A percentile compares a stretch with the other conserved stretches of the same genome.
phyloP scores from a whole-genome alignment of 2,329 filamentous ascomycete genomes.

The Neonectria punicea region DNA sequence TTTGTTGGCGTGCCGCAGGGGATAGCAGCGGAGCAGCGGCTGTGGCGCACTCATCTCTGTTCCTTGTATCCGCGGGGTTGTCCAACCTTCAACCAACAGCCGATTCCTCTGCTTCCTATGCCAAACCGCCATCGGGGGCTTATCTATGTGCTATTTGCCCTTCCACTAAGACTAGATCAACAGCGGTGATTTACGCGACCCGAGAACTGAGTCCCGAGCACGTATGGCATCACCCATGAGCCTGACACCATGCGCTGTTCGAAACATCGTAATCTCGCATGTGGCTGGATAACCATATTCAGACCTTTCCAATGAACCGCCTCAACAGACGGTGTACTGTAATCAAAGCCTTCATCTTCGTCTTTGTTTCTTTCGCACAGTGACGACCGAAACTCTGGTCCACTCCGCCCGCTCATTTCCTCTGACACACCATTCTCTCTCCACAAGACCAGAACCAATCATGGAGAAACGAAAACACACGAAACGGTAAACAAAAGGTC shows the following conservation, averaged over 20 bases:
- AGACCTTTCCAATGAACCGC: neutral
- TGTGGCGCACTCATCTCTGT: conserved; percentile 21
- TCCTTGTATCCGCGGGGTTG: conserved; percentile 22
- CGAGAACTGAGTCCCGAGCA: conserved; percentile 10
- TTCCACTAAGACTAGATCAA: neutral
- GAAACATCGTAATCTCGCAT: neutral
- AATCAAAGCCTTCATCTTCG: neutral
- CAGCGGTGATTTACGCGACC: conserved; percentile 17
- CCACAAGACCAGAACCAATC: neutral
- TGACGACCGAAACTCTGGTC: neutral
- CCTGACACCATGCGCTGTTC: neutral
- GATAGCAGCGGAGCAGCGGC: conserved; percentile 16
- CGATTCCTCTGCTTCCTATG: neutral
- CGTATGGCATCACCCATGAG: conserved; percentile 6
- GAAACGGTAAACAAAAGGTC: neutral
- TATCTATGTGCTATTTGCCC: conserved; percentile 4
- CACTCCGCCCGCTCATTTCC: conserved; percentile 14
- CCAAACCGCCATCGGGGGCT: conserved; percentile 9
- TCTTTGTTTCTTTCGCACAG: neutral
- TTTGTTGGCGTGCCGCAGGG: neutral
- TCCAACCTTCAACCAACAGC: neutral
- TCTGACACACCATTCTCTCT: neutral
- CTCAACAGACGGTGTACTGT: neutral
- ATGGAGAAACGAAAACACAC: neutral
- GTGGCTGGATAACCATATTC: neutral